These are phyloP conservation scores for Proteromonas lacertae DNA, from an alignment of 352 stramenopile species.

Conservation along the genomic window DNA sequence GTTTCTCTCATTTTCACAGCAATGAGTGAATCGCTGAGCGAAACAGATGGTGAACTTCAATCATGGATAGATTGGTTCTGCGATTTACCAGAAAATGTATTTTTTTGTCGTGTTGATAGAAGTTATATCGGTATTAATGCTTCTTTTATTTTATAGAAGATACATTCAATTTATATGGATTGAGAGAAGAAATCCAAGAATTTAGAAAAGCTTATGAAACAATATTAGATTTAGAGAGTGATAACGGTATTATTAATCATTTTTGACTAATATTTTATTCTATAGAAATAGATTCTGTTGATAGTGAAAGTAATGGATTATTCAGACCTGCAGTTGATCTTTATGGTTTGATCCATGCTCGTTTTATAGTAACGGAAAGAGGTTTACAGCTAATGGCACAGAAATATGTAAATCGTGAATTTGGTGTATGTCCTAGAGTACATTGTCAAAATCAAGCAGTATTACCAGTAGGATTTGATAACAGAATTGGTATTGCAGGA, in stretches of 20 bases:
- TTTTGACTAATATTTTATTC: not conserved
- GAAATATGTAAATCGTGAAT: not conserved
- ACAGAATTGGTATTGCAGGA: not conserved
- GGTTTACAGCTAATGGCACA: not conserved
- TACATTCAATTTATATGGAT: constrained; percentile 89
- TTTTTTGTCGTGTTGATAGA: constrained; percentile 84
- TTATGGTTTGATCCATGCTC: not conserved
- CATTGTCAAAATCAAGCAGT: not conserved
- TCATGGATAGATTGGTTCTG: too few relatives aligned
- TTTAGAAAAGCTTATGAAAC: too few relatives aligned
- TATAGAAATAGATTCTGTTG: constrained; percentile 14
- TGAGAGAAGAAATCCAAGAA: constrained; percentile 31
- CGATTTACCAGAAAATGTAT: too few relatives aligned
- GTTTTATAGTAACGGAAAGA: not conserved
- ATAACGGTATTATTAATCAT: too few relatives aligned
- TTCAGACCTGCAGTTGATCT: constrained; percentile 20
- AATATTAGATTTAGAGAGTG: too few relatives aligned
- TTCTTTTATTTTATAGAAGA: constrained; percentile 98
- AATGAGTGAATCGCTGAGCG: too few relatives aligned
- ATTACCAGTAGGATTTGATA: not conserved
- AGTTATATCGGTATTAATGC: too few relatives aligned
- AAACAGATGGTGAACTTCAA: too few relatives aligned
- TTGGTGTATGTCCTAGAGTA: not conserved
- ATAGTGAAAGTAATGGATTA: constrained; percentile 1
- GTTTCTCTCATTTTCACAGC: too few relatives aligned